These are phyloP conservation scores for Exophiala oligosperma DNA, from an alignment of 2,329 filamentous ascomycete species.

Conservation along the genomic window DNA sequence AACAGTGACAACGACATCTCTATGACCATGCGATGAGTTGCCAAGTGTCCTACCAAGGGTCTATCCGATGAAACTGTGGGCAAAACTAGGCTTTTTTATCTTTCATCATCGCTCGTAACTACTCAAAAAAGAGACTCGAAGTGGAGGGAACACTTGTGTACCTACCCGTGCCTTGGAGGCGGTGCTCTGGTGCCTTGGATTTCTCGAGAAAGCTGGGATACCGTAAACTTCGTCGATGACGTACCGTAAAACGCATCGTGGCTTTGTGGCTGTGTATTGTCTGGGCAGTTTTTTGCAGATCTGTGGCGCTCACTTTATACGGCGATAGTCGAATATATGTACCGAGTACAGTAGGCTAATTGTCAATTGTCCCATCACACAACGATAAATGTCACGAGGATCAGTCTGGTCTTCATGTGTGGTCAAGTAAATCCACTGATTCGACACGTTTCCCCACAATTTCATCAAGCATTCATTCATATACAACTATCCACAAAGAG, in stretches of 20 bases:
- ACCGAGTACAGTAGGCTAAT: too few species aligned
- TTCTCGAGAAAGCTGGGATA: too few species aligned
- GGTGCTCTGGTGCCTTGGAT: too few species aligned
- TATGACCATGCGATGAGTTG: neutral
- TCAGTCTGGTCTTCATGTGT: too few species aligned
- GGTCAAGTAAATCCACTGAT: too few species aligned
- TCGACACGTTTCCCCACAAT: neutral
- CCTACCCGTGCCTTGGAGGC: too few species aligned
- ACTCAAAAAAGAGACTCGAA: neutral
- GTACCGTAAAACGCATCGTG: too few species aligned
- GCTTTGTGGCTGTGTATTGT: neutral
- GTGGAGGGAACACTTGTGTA: neutral
- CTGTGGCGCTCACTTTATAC: neutral
- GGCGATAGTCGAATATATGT: too few species aligned
- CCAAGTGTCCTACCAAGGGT: neutral
- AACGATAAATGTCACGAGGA: too few species aligned
- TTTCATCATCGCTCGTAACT: neutral
- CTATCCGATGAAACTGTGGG: neutral
- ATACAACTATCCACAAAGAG: neutral
- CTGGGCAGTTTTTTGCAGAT: neutral
- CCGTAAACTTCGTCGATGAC: too few species aligned
- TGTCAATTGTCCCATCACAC: too few species aligned
- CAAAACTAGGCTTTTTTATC: neutral
- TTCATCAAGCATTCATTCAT: slow-evolving; percentile 14
- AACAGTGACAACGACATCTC: neutral